Percentiles rank a stretch among this genome's conserved stretches.
These are phyloP conservation scores for Lasiodiplodia citricola DNA, from an alignment of 2,329 filamentous ascomycete genomes.

Conservation along the genomic window DNA sequence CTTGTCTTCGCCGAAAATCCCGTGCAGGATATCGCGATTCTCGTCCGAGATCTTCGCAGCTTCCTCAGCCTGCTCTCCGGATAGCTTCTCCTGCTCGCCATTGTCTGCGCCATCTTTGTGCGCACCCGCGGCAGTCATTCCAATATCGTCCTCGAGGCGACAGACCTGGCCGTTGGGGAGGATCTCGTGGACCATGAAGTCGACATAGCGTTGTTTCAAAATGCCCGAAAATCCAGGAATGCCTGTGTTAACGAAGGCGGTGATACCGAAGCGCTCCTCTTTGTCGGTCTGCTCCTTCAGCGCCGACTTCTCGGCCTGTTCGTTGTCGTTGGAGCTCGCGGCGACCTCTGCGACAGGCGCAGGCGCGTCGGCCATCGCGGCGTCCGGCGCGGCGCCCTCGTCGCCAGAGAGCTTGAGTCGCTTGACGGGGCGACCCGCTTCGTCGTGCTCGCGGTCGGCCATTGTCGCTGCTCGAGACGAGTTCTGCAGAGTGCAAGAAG, in stretches of 20 bases:
- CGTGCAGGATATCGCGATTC: constrained; percentile 44
- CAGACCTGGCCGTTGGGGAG: constrained; percentile 74
- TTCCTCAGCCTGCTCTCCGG: constrained; percentile 24
- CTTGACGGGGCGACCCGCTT: constrained; percentile 12
- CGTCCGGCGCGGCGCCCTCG: background rate
- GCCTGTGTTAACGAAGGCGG: constrained; percentile 64
- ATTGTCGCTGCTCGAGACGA: background rate
- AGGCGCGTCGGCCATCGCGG: constrained; percentile 1
- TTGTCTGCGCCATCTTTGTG: constrained; percentile 28
- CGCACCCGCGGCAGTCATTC: constrained; percentile 9
- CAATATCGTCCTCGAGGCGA: constrained; percentile 64
- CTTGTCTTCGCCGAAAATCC: constrained; percentile 59
- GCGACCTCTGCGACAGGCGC: background rate
- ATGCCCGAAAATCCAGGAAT: constrained; percentile 66
- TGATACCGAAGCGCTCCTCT: constrained; percentile 63
- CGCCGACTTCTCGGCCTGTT: background rate
- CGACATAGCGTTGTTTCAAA: constrained; percentile 79
- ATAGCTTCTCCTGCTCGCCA: constrained; percentile 27
- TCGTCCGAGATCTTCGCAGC: constrained; percentile 42
- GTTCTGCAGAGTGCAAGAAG: background rate
- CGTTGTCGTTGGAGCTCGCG: background rate
- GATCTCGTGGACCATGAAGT: constrained; percentile 93
- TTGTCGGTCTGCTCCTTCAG: constrained; percentile 32
- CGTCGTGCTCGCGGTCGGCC: constrained; percentile 17
- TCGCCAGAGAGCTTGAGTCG: constrained; percentile 17